These are phyloP conservation scores for Erodium texanum DNA, from an alignment of 441 rosid genomes.

Conservation along the genomic window DNA sequence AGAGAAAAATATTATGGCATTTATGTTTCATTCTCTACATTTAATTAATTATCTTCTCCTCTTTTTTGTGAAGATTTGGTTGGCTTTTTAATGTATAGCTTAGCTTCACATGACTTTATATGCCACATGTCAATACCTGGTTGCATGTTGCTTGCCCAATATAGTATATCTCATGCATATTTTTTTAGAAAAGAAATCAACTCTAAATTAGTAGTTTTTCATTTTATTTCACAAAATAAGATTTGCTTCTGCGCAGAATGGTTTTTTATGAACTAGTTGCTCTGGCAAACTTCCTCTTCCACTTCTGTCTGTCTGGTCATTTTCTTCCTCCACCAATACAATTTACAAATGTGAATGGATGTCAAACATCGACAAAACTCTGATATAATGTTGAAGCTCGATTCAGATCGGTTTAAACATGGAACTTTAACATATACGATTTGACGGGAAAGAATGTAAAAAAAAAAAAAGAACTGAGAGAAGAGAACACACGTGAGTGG, in stretches of 20 bases:
- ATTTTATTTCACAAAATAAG: neutral
- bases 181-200: too few relatives aligned
- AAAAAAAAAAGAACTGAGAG: neutral
- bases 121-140: neutral
- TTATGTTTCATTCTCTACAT: constrained; percentile 24
- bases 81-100: constrained; percentile 21
- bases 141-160: too few relatives aligned
- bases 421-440: too few relatives aligned
- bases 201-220: neutral
- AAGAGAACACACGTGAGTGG: neutral
- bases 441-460: neutral
- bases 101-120: neutral
- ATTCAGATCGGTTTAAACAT: too few relatives aligned
- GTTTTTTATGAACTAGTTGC: neutral
- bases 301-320: neutral
- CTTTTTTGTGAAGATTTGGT: constrained; percentile 33
- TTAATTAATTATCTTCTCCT: constrained; percentile 1
- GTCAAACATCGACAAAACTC: too few relatives aligned
- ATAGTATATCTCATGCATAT: constrained; percentile 6
- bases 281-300: neutral
- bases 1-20: constrained; percentile 11
- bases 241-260: neutral
- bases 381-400: too few relatives aligned
- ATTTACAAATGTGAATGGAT: too few relatives aligned
- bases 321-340: neutral